Conservation (phyloP, 768 basidiomycete species). For the Calvatia gigantea region DNA sequence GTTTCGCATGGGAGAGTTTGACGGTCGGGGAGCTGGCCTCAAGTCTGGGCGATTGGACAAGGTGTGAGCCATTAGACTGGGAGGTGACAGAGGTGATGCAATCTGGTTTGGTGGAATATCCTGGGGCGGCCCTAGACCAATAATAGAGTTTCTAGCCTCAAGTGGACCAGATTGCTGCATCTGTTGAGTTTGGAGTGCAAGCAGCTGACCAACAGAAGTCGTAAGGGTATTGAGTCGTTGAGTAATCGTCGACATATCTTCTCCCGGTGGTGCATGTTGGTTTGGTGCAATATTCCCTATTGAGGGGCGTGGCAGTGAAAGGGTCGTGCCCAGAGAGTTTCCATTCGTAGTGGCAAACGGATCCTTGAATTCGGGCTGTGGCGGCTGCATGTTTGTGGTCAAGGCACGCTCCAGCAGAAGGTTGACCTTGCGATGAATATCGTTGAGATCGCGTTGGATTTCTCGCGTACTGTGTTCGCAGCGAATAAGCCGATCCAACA, state of each 20-base stretch:
- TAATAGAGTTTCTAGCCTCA: conserved; percentile 37
- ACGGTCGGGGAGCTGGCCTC: conserved; percentile 49
- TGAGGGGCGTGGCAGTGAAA: conserved; percentile 49
- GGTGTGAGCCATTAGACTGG: conserved; percentile 51
- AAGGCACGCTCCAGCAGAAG: conserved; percentile 69
- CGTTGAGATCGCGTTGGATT: conserved; percentile 69
- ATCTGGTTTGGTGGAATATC: conserved; percentile 47
- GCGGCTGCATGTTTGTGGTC: conserved; percentile 24
- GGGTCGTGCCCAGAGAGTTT: conserved; percentile 14
- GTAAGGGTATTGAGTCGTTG: conserved; percentile 78
- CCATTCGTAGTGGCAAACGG: conserved; percentile 57
- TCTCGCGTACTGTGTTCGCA: conserved; percentile 69
- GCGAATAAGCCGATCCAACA: conserved; percentile 69
- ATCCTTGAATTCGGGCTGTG: conserved; percentile 77
- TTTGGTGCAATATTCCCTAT: conserved; percentile 70
- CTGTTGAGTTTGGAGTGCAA: conserved; percentile 76
- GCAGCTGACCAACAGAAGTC: conserved; percentile 80
- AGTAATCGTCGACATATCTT: conserved; percentile 74
- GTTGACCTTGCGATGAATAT: conserved; percentile 76
- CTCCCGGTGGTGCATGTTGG: conserved; percentile 52
- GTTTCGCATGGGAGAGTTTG: conserved; percentile 72
- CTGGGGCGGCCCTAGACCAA: conserved; percentile 36
- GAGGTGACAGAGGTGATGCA: conserved; percentile 38
- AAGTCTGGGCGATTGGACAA: conserved; percentile 64
- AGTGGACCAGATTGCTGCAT: conserved; percentile 43